Percentiles rank a stretch among this genome's conserved stretches.
These are phyloP conservation scores for Fraxinus americana DNA, from an alignment of 257 asterid species.

Conservation along the genomic window DNA sequence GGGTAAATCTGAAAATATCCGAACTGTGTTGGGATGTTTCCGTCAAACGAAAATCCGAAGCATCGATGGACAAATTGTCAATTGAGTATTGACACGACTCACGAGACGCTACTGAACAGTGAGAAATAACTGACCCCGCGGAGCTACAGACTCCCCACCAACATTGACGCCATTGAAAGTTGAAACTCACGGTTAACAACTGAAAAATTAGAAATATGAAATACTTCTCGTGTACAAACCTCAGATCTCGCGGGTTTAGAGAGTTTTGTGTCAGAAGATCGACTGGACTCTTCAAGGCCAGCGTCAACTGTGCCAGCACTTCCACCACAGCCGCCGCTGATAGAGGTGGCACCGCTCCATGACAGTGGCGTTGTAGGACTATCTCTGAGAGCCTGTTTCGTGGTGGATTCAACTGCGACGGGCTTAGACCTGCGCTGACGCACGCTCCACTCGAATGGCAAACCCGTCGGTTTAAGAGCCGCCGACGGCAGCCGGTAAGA, in stretches of 20 bases:
- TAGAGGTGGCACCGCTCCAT: slow-evolving; percentile 63
- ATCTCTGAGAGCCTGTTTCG: slow-evolving; percentile 41
- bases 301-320: slow-evolving; percentile 41
- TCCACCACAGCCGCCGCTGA: slow-evolving; percentile 55
- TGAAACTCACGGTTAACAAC: neutral
- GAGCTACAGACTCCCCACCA: neutral
- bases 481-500: slow-evolving; percentile 22
- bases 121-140: neutral
- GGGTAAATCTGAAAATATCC: slow-evolving; percentile 39
- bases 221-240: slow-evolving; percentile 37
- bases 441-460: slow-evolving; percentile 59
- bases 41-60: slow-evolving; percentile 24
- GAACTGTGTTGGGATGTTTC: slow-evolving; percentile 30
- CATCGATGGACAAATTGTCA: slow-evolving; percentile 23
- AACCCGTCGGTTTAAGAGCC: slow-evolving; percentile 20
- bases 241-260: slow-evolving; percentile 59
- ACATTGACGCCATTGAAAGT: neutral
- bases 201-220: neutral
- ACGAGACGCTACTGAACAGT: slow-evolving; percentile 28
- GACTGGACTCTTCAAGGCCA: slow-evolving; percentile 49
- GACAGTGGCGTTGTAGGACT: slow-evolving; percentile 86
- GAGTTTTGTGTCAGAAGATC: slow-evolving; percentile 19
- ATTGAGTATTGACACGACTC: slow-evolving; percentile 17
- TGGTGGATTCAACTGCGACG: slow-evolving; percentile 28
- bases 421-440: slow-evolving; percentile 74